phyloP scores from a whole-genome alignment of 129 eudicot species.

The Smallanthus sonchifolius region DNA sequence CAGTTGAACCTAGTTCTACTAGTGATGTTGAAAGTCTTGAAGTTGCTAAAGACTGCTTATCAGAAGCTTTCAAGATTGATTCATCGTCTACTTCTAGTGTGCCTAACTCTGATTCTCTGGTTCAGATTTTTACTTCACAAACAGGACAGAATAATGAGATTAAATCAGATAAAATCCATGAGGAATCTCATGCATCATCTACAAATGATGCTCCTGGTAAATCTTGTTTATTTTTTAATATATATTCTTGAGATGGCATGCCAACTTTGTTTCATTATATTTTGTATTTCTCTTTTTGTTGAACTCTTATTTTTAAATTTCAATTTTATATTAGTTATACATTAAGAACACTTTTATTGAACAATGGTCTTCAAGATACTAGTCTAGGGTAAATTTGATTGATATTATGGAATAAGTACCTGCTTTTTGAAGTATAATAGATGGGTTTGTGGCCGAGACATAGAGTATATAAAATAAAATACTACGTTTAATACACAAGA shows the following conservation, averaged over 20 bases:
- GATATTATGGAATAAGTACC: background rate
- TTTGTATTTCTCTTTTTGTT: background rate
- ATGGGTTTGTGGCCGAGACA: background rate
- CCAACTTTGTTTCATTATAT: background rate
- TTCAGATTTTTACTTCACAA: conserved; percentile 52
- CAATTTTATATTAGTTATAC: background rate
- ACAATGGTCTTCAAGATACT: background rate
- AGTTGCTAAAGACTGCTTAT: conserved; percentile 75
- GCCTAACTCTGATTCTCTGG: conserved; percentile 47
- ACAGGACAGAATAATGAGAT: conserved; percentile 20
- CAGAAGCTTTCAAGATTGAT: conserved; percentile 69
- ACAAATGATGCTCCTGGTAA: conserved; percentile 29
- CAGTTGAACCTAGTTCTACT: conserved; percentile 77
- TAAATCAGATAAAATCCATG: conserved; percentile 27
- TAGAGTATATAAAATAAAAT: background rate
- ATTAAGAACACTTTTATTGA: background rate
- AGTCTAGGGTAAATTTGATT: conserved; percentile 1
- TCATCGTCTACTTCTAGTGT: conserved; percentile 29
- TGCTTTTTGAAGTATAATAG: background rate
- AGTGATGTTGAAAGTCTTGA: conserved; percentile 80
- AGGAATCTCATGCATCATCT: conserved; percentile 25
- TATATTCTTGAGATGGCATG: background rate
- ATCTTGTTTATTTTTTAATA: conserved; percentile 7
- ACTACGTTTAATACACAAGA: background rate
- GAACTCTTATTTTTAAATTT: background rate